A percentile compares a stretch with the other conserved stretches of the same genome.
Conservation (phyloP, 371 early-diverging fungal genomes). For the Lichtheimia ramosa region DNA sequence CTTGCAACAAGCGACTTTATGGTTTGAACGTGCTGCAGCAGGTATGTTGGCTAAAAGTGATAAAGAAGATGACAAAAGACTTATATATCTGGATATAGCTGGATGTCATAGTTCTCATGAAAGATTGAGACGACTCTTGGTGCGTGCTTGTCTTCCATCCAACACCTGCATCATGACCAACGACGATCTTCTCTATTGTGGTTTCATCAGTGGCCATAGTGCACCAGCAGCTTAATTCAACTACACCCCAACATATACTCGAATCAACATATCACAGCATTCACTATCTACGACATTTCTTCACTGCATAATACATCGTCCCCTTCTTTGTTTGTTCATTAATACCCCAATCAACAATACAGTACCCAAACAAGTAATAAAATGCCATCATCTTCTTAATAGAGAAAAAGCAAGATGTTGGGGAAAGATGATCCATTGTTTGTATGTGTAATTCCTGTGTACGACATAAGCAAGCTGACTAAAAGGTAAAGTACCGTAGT, state of each 20-base stretch:
- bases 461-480: no score
- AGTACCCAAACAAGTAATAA: no score
- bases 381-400: no score
- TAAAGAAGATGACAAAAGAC: background rate
- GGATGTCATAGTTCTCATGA: constrained; percentile 62
- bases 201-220: constrained; percentile 42
- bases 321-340: no score
- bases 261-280: no score
- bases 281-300: no score
- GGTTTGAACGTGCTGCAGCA: constrained; percentile 70
- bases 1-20: constrained; percentile 57
- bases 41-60: constrained; percentile 15
- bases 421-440: no score
- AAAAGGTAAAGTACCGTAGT: no score
- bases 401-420: no score
- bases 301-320: no score
- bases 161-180: constrained; percentile 26
- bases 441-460: no score
- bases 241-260: background rate
- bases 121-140: constrained; percentile 47
- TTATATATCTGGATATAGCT: constrained; percentile 14
- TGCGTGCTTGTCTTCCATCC: constrained; percentile 38
- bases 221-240: constrained; percentile 55
- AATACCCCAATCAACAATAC: no score
- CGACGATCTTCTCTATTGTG: constrained; percentile 36